Evolutionary conservation across 139 green algal species (phyloP).

Genomic region (Nannochloris sp.): DNA sequence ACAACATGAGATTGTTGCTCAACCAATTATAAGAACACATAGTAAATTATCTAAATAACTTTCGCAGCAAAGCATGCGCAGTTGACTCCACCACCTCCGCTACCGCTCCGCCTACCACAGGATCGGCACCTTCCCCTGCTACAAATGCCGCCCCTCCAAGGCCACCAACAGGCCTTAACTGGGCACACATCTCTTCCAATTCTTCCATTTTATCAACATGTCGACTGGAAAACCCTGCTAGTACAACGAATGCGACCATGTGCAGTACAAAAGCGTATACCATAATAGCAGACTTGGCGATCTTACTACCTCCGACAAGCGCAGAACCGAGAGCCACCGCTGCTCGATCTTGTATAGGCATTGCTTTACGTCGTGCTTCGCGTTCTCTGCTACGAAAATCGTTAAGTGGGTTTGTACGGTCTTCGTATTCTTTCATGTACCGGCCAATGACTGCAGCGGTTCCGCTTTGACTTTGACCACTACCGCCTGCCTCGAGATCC

Average conservation of each 20-base stretch:
- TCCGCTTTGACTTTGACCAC: slow-evolving; percentile 50
- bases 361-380: slow-evolving; percentile 8
- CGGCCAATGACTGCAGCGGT: slow-evolving; percentile 62
- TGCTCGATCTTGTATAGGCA: slow-evolving; percentile 22
- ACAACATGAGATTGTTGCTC: too few species aligned
- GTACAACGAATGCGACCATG: slow-evolving; percentile 62
- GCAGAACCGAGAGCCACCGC: slow-evolving; percentile 22
- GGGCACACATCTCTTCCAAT: slow-evolving; percentile 16
- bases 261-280: slow-evolving; percentile 82
- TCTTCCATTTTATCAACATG: slow-evolving; percentile 18
- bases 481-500: slow-evolving; percentile 1
- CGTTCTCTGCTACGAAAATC: slow-evolving; percentile 31
- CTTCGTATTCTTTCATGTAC: slow-evolving; percentile 85
- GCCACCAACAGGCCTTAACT: slow-evolving; percentile 8
- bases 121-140: not conserved
- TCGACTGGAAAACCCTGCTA: slow-evolving; percentile 31
- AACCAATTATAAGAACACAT: too few species aligned
- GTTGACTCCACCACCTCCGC: too few species aligned
- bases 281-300: slow-evolving; percentile 44
- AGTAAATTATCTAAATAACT: too few species aligned
- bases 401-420: slow-evolving; percentile 82
- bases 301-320: slow-evolving; percentile 31
- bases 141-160: not conserved
- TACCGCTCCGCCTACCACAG: not conserved
- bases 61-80: too few species aligned